Evolutionary conservation across 1,284 basidiomycete species (phyloP), one percentile per base, ranked within the genome.

Genomic region (Pseudozyma pruni): DNA sequence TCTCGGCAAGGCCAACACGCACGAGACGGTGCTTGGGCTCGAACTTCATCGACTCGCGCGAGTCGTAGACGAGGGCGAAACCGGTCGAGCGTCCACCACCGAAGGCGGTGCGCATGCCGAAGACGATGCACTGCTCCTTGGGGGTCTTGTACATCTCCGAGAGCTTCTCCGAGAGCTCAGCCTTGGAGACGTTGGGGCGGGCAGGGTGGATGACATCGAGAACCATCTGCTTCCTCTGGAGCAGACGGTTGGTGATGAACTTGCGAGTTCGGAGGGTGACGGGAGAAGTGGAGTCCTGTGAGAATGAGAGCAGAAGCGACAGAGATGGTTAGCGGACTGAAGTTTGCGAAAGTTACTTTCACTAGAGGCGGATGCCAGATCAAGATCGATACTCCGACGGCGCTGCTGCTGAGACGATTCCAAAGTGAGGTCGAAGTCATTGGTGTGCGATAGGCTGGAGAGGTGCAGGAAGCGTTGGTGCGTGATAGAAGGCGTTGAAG

Each of bases 171-270:
- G 89, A 87, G 80, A 99, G 89, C 83, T 98, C 95, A 57, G 88
- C 85, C 86, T 92, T 94, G 83, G 95, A 91, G 83, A 98, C 92
- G 85, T 96, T 98, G 72, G 96, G 85, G 68, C 94, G 92, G 59
- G 90, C 91, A 33, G 96, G 95, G 87, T 99, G 96, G 79, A 98
- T 90, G 82, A 98, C 89, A 82, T 97, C 95, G 71, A 97, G 87
- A 79, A 97, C 89, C 77, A 83, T 81, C 75, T 87, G 87, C 83
- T 85, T 86, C 82, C 96, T 91, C 83, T 93, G 90, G 63, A 99
- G 88, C 76, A 98, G 91, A 77, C 94, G 93, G 90, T 99, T 98
- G 82, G 94, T 97, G 85, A 98, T 92, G 88, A 98, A 98, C 88
- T 99, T 98, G 86, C 95, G 91, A 61, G 96, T 98, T 82, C 96